Evolutionary conservation across 352 stramenopile species (phyloP), one percentile per base, ranked within the genome.

Genomic region (Aphanomyces stellatus): DNA sequence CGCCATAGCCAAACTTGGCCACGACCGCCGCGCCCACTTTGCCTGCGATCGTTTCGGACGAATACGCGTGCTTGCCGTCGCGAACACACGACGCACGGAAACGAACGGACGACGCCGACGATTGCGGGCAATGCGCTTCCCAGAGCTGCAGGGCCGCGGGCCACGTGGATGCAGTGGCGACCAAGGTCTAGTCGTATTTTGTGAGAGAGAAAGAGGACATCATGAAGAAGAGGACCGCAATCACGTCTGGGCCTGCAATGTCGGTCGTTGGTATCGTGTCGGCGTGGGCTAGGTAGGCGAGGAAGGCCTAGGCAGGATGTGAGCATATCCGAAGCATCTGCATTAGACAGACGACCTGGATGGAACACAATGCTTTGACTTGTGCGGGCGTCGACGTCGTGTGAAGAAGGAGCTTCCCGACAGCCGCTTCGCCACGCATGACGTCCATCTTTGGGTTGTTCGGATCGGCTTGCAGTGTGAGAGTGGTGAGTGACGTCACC

Each of bases 31-130:
- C 81, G 37, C 82, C 82, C 10, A 93, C 75, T 64, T 86, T 78
- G 17, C 74, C 82, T 0, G 84, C 81, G 22, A 93, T 71, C 31
- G 71, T 73, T 28, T 87, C 76, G 15, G 82, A 93, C 27, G 85
- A 87, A 69, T 85, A 93, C 24, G 72, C 74, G 65, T 93, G 84
- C 13, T 81, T 81, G 2, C 84, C 84, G 53, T 93, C 84, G 19
- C 84, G 82, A 49, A 93, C 82, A 67, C 84, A 91, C 15, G 84
- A 93, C 10, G 79, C 84, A 25, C 84, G 79, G 62, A 93, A 93
- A 24, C 72, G 78, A 8, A 86, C 80, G 6, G 69, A 25, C n/a
- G 62, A 1, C 62, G 65, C 34, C 60, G 71, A 0, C 48, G 57
- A n/a, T 5, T 30, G 6, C 22, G 76, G 31, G 1, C 48, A 42